Conservation (phyloP, 192 early-diverging fungal genomes). For the Backusella psychrophila region DNA sequence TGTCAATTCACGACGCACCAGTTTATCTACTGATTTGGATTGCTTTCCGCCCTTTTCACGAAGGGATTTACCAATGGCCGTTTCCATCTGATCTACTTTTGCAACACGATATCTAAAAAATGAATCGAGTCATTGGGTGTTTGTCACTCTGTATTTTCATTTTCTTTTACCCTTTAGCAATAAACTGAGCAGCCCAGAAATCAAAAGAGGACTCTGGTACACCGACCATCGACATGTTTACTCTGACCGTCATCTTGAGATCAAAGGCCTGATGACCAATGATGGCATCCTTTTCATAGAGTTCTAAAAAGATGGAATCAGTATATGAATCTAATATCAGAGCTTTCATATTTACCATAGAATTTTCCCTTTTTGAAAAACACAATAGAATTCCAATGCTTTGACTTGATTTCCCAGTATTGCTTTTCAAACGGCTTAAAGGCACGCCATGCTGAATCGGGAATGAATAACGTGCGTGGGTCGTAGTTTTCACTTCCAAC, state of each 20-base stretch:
- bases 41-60: slow-evolving; percentile 57
- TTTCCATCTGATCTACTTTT: slow-evolving; percentile 97
- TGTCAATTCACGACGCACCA: slow-evolving; percentile 85
- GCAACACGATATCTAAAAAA: slow-evolving; percentile 73
- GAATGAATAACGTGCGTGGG: slow-evolving; percentile 86
- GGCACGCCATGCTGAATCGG: slow-evolving; percentile 69
- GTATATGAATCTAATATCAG: no score
- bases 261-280: slow-evolving; percentile 96
- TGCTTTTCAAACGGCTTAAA: slow-evolving; percentile 98
- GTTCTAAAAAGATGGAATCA: slow-evolving; percentile 45
- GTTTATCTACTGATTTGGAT: slow-evolving; percentile 53
- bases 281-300: slow-evolving; percentile 99
- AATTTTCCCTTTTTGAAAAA: slow-evolving; percentile 99
- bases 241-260: slow-evolving; percentile 92
- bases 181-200: slow-evolving; percentile 93
- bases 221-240: slow-evolving; percentile 99
- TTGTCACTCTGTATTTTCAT: background rate
- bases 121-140: background rate
- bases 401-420: slow-evolving; percentile 97
- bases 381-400: slow-evolving; percentile 90
- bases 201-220: slow-evolving; percentile 95
- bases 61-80: slow-evolving; percentile 89
- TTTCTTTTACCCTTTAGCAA: slow-evolving; percentile 87
- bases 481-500: slow-evolving; percentile 82
- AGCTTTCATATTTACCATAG: slow-evolving; percentile 45